Evolutionary conservation across 345 rosid species (phyloP), one percentile per base, ranked within the genome.

Genomic region (Citrus maxima): DNA sequence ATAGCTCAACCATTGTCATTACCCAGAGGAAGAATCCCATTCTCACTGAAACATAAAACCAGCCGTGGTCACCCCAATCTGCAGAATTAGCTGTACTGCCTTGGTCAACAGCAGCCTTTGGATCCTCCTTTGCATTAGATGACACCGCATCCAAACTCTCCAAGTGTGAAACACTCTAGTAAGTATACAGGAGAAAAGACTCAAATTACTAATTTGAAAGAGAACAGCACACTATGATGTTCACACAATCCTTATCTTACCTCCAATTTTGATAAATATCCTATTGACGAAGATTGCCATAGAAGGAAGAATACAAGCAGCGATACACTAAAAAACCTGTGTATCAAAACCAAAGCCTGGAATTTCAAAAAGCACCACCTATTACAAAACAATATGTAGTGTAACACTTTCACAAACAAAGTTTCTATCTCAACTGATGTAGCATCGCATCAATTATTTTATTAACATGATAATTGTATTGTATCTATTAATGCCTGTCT

Each of bases 1-100:
- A 73, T 42, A 70, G 75, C 35, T 70, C 76, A 72, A 25, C 25
- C 18, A 42, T 67, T 61, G 60, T 73, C 83, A 51, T 46, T 87
- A 95, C 98, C 98, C 98, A 95, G 66, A 95, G 95, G 85, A 92
- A 93, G 25, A 95, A 89, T 74, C 90, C 97, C 80, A 93, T 90
- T 78, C 98, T 88, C 67, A 93, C 98, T 67, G 90, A 88, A 83
- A 89, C 80, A 82, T 87, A 92, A 84, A 88, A 90, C 95, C 90
- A 92, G 64, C 95, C 89, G 74, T 79, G 89, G 78, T 78, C 80
- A 75, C 81, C 85, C 92, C 91, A 89, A 71, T 82, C 88, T 8
- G 54, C 59, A 13, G 90, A 63, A 84, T 77, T 27, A 35, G 74
- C 78, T 66, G 86, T 69, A 81, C 38, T 83, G 38, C 75, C 79